Base-by-base conservation (phyloP, 2,329 filamentous ascomycete species). In the Fusarium graminum region DNA sequence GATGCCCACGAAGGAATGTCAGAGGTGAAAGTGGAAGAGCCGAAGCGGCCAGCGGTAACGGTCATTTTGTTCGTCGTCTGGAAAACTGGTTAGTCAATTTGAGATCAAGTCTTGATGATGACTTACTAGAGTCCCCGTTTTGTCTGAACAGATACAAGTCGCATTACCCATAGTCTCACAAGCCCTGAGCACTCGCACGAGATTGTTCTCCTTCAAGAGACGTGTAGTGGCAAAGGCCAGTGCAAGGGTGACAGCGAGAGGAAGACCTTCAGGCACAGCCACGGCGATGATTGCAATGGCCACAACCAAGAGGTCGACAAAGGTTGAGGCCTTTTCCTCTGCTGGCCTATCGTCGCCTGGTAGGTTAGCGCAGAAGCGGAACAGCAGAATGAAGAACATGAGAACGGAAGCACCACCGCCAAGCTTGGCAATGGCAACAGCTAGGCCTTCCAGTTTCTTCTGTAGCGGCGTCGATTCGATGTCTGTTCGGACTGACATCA, bases 151-250 rank as follows among this genome's bases (percentile, higher is more conserved):
- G 43, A 90, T 89, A 0, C 86, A 88, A 0, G 89, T 91, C 2
- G 90, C 90, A 71, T 92, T 93, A 46, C 91, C 91, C 90, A 93
- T 93, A 30, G 92, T 92, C 76, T 93, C 91, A 68, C 91, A 93
- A 14, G 91, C 90, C 71, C 91, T 90, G 47, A 93, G 82, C 47
- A 92, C 88, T 26, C 91, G 87, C 28, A 93, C 90, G 43, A 93
- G 79, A 70, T 93, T 93, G 78, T 92, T 91, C 75, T 93, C 90
- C 69, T 87, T 90, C 58, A 92, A 78, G 88, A 93, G 92, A 45
- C 89, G 86, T 2, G 88, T 92, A 0, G 90, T 93, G 3, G 91
- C 91, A 75, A 92, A 93, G 3, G 90, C 91, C 32, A 93, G 80
- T 9, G 91, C 90, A 17, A 93, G 81, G 0, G 91, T 93, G 10